Base-by-base conservation (phyloP, 2,329 filamentous ascomycete genomes). In the Ramichloridium luteum region DNA sequence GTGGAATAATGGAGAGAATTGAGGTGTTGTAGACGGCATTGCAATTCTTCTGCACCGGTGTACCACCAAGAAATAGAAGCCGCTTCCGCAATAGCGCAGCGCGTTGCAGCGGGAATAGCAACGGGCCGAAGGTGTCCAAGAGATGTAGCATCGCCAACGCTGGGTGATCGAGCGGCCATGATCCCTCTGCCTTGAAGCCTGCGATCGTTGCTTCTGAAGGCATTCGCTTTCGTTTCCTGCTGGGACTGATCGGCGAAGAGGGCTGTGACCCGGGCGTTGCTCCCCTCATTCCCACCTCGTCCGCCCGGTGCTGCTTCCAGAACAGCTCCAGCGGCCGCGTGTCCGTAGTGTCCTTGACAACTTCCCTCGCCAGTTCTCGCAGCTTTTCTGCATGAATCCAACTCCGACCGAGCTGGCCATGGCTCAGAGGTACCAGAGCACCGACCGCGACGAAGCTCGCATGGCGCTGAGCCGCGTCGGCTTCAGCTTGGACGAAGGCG, bases 391-490 rank as follows among this genome's bases (percentile, higher is more conserved):
- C 85, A 60, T 94, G 85, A 44, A 78, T 72, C 90, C 90, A 98
- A 31, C 79, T 80, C 42, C 86, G 74, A 3, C 90, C 90, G 13
- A 96, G 64, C 33, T 85, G 72, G 14, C 88, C 88, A 50, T 81
- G 80, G 51, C 79, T 88, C 31, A 93, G 58, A 5, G 84, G 83
- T n/a, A 96, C 85, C 44, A 98, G 62, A 16, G 88, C 73, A 25
- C 90, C 90, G 1, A 96, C 84, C 10, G 88, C 81, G 41, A 94
- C 76, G 75, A 98, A 94, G 46, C 80, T 74, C 30, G 90, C 90
- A 65, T 93, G 82, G 38, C 90, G 78, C 31, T 82, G 74, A 31
- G 73, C 74, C 45, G 83, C 80, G 10, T 79, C 75, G 29, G 83
- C 85, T 3, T 80, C 78, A 41, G 72, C 72, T 55, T 93, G 93